Evolutionary conservation across 331 rosid species (phyloP), one percentile per base, ranked within the genome.

Genomic region (Prunus yedoensis): DNA sequence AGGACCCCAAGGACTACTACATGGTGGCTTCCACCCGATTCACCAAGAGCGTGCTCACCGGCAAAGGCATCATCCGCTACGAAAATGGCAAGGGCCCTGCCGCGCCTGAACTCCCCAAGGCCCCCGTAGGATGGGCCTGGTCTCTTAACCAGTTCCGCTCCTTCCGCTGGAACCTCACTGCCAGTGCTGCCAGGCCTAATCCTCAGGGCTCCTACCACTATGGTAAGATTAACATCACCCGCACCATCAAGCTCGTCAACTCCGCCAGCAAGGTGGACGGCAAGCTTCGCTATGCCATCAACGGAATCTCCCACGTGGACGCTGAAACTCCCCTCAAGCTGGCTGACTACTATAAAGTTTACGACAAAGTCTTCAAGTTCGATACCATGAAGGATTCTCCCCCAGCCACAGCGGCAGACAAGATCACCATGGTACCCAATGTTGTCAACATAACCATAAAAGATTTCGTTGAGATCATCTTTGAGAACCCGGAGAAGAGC

Each of bases 101-200:
- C 8, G 78, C 88, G 7, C 80, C 89, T 1, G 87, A 77, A 7
- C 52, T 88, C 52, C 88, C 89, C 1, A 71, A 66, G 25, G 91
- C 85, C 2, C 97, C 97, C 0, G 68, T 46, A 0, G 93, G 95
- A 30, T 91, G 97, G 97, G 87, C 88, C 0, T 91, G 97, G 97
- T 89, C 97, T 27, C 85, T 91, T n/a, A 91, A 89, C 69, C 97
- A 91, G 50, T 91, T 85, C 70, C 85, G 88, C 0, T 75, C 97
- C 20, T 91, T 87, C 79, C 89, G 90, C 0, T 91, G 97, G 97
- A 91, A 91, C 67, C 87, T 91, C 50, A 88, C 93, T 2, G 84
- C 97, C 17, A 87, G 93, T 62, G 97, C 97, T 30, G 97, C 94
- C 20, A 88, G 97, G 71, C 97, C 97, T 23, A 91, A 91, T 57